Evolutionary conservation across 2,329 filamentous ascomycete genomes (phyloP), one percentile per base, ranked within the genome.

Genomic region (Ophiostoma himal-ulmi): DNA sequence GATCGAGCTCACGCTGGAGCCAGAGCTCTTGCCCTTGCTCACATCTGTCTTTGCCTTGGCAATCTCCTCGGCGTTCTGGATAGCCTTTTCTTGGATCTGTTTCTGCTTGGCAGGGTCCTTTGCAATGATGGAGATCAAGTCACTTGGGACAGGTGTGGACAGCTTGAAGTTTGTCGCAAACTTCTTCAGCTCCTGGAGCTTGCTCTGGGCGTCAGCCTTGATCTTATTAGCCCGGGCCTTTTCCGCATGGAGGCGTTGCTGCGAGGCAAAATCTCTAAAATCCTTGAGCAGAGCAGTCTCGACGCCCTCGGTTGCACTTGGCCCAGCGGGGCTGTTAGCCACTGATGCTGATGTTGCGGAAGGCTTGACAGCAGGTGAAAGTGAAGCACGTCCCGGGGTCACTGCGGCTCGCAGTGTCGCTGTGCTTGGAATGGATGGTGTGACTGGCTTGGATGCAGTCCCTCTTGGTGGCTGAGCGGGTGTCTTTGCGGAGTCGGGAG

Each of bases 81-180:
- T 88, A 1, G 93, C 93, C 79, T 94, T 96, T 75, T 93, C 91
- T 76, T 97, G 90, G 73, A 99, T 98, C 77, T 94, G 89, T 76
- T 93, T 89, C 80, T 98, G 95, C 82, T 97, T 99, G 65, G 83
- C 86, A n/a, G 93, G 93, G 77, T 99, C 95, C 78, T 98, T 99
- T 71, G 95, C 94, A 72, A 99, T 90, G 74, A 99, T 99, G 1
- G 92, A 90, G 37, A 99, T 93, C 48, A 99, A 82, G 79, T 99
- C 95, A 68, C 87, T 89, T 1, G 95, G 95, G 13, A 99, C 93
- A 6, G 94, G 93, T 2, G 94, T 97, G 68, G 91, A 90, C 22
- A 99, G 86, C 81, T 98, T 98, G 84, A 99, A 99, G 77, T 87
- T 95, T 75, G 89, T 87, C 0, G 95, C 93, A 79, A 99, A 99